Evolutionary conservation across 495 filamentous ascomycete species (phyloP), one percentile per base, ranked within the genome.

Genomic region (Annulohypoxylon stygium): DNA sequence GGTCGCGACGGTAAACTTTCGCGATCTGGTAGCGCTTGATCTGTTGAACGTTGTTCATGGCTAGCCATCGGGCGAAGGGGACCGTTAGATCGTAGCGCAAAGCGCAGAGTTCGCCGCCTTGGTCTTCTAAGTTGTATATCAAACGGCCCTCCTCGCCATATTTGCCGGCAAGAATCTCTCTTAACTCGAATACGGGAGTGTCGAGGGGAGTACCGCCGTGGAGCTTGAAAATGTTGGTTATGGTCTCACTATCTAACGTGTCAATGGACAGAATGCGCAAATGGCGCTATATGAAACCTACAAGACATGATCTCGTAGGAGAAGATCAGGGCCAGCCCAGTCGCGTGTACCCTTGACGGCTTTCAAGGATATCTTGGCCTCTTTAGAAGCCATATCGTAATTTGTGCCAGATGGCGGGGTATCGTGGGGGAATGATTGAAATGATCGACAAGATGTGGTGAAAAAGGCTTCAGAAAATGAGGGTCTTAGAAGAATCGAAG

Each of bases 1-100:
- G 85, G 67, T 87, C 84, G 37, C 85, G 76, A 51, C 84, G 81
- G 77, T 87, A 85, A 41, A 97, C 94, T 82, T 97, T 97, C 65
- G 93, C 93, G 75, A 97, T 93, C 81, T 96, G 93, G 81, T 96
- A 97, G 45, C 94, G 88, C 81, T 97, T 97, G 82, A 96, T 93
- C 78, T 82, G 88, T 78, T 91, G 87, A 51, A 93, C 84, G 58
- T 86, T 86, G 86, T 96, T 94, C 93, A 96, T 94, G 67, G 94
- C 94, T 55, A 97, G 86, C 89, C 91, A 97, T 65, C 94, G 91
- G 16, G 94, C 94, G 71, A 97, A 97, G n/a, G 94, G 94, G 9
- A 97, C 92, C 3, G 92, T 95, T 55, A 94, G 81, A 74, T 94
- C 93, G 79, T 94, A 94, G 57, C 92, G 90, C 48, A 95, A 82